phyloP scores from a whole-genome alignment of 441 rosid species.

The Mallotus repandus region DNA sequence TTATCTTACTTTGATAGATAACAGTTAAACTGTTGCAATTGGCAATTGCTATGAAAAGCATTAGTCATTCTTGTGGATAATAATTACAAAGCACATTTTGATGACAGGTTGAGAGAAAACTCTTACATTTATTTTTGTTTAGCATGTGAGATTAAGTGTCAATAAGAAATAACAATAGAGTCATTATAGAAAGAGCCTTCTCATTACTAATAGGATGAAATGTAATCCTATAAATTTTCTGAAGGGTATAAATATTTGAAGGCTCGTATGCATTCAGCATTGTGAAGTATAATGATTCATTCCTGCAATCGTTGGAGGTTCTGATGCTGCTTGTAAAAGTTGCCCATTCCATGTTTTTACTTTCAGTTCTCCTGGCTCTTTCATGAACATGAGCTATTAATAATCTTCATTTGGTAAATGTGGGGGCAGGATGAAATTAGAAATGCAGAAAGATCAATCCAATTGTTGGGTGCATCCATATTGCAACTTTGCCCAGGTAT shows the following conservation, averaged over 20 bases:
- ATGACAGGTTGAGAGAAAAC: neutral
- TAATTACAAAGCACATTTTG: neutral
- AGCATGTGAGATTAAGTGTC: neutral
- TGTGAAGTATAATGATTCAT: neutral
- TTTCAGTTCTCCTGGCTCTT: neutral
- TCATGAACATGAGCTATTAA: constrained; percentile 6
- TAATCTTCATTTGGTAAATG: constrained; percentile 15
- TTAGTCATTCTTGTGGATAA: constrained; percentile 1
- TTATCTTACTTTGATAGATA: neutral
- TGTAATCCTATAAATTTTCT: neutral
- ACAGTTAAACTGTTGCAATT: neutral
- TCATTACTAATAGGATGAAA: neutral
- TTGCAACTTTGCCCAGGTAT: constrained; percentile 62
- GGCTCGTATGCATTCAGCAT: neutral
- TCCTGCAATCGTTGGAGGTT: neutral
- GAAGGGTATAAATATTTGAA: neutral
- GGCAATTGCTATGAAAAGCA: neutral
- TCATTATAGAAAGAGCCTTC: neutral
- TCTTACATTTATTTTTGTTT: neutral
- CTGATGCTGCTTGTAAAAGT: neutral
- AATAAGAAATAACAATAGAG: too few species aligned
- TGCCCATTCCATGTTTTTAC: neutral
- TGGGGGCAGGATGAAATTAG: constrained; percentile 66
- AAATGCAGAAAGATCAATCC: constrained; percentile 75
- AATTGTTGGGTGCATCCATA: constrained; percentile 77